phyloP scores from a whole-genome alignment of 1,284 basidiomycete species.

The Cryptococcus deneoformans region DNA sequence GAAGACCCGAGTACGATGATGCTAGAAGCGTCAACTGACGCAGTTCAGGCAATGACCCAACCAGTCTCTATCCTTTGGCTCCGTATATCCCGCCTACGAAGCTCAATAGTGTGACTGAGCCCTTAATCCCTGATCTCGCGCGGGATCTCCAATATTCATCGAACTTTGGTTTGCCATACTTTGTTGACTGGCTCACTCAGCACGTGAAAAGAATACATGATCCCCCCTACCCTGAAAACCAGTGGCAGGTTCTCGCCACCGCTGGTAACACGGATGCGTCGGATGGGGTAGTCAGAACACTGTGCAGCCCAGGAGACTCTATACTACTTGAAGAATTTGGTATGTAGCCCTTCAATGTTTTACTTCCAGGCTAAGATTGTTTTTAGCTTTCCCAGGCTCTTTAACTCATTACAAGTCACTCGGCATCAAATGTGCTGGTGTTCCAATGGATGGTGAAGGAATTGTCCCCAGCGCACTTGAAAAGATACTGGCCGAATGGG shows the following conservation, averaged over 20 bases:
- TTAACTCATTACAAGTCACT: slow-evolving; percentile 53
- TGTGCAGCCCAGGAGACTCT: slow-evolving; percentile 25
- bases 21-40: no score
- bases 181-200: slow-evolving; percentile 25
- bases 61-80: slow-evolving; percentile 15
- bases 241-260: slow-evolving; percentile 32
- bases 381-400: slow-evolving; percentile 55
- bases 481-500: slow-evolving; percentile 62
- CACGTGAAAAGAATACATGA: slow-evolving; percentile 24
- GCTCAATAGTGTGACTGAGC: neutral
- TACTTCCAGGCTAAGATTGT: neutral
- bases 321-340: slow-evolving; percentile 41
- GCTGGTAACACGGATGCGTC: slow-evolving; percentile 37
- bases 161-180: slow-evolving; percentile 24
- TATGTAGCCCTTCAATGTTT: slow-evolving; percentile 4
- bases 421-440: slow-evolving; percentile 56
- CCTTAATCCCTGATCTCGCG: slow-evolving; percentile 20
- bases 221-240: slow-evolving; percentile 19
- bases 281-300: slow-evolving; percentile 26
- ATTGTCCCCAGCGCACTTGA: slow-evolving; percentile 61
- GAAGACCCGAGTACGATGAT: no score
- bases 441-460: slow-evolving; percentile 66
- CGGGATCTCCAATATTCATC: slow-evolving; percentile 28
- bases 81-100: slow-evolving; percentile 18
- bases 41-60: neutral